Percentiles rank a stretch among this genome's conserved stretches.
Evolutionary conservation across 176 grass and related monocot species (phyloP).

Genomic region (Eremochloa ophiuroides): DNA sequence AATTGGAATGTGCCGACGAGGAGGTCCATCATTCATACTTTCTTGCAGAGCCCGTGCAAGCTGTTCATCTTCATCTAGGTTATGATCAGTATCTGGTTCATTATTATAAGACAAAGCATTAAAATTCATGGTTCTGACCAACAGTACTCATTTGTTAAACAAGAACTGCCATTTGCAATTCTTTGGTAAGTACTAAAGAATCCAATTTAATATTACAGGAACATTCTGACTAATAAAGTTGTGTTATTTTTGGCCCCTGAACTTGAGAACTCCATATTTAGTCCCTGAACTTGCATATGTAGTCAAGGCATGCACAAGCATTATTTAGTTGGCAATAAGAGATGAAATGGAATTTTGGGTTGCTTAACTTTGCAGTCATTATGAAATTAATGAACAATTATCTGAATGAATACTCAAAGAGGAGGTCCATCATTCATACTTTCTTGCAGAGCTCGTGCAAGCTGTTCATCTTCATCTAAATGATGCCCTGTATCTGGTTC

Average conservation of each 20-base stretch:
- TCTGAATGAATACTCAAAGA: conserved; percentile 30
- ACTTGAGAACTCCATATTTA: background rate
- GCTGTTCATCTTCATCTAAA: conserved; percentile 72
- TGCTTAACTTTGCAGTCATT: background rate
- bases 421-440: conserved; percentile 61
- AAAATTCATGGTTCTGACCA: conserved; percentile 16
- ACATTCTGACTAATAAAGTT: background rate
- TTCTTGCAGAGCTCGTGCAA: conserved; percentile 81
- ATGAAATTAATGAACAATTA: background rate
- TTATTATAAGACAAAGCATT: background rate
- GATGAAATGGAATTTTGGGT: background rate
- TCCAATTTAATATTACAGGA: conserved; percentile 5
- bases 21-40: conserved; percentile 71
- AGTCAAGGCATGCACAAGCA: background rate
- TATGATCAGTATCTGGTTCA: conserved; percentile 35
- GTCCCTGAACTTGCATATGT: background rate
- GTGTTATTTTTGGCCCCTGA: background rate
- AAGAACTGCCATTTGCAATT: conserved; percentile 4
- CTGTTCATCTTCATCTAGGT: conserved; percentile 73
- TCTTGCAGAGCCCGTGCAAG: conserved; percentile 80
- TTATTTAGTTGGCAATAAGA: background rate
- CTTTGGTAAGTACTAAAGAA: conserved; percentile 2
- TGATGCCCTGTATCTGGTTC: conserved; percentile 24
- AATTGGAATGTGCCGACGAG: conserved; percentile 32
- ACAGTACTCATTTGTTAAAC: conserved; percentile 18